Evolutionary conservation across 305 asterid genomes (phyloP).

Genomic region (Fraxinus nigra): DNA sequence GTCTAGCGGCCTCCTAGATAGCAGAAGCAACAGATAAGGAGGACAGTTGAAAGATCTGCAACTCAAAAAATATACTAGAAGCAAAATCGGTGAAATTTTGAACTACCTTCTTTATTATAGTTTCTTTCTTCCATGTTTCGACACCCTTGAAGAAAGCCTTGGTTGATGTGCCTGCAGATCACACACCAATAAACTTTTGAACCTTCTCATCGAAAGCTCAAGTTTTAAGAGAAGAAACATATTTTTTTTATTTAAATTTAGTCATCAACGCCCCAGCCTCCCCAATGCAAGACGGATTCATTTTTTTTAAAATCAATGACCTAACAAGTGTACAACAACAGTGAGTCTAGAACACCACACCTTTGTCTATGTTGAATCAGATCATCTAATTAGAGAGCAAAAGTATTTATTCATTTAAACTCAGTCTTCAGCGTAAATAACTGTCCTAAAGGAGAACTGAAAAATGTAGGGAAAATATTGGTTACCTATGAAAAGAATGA

Average conservation of each 20-base stretch:
- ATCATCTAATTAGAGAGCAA: background rate
- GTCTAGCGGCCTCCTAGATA: constrained; percentile 64
- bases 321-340: background rate
- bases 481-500: constrained; percentile 56
- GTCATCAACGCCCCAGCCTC: background rate
- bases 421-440: background rate
- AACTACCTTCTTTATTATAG: constrained; percentile 59
- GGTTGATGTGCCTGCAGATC: constrained; percentile 53
- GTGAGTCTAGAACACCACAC: background rate
- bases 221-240: background rate
- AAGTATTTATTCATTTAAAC: background rate
- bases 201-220: background rate
- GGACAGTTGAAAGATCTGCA: background rate
- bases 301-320: background rate
- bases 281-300: background rate
- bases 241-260: no score
- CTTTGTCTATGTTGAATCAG: background rate
- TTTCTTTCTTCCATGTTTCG: constrained; percentile 80
- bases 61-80: background rate
- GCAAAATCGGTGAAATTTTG: background rate
- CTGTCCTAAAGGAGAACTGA: constrained; percentile 1
- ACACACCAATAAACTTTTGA: constrained; percentile 2
- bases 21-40: constrained; percentile 4
- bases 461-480: background rate
- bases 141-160: constrained; percentile 73